phyloP scores from a whole-genome alignment of 2,329 filamentous ascomycete genomes.

The Talaromyces amestolkiae region DNA sequence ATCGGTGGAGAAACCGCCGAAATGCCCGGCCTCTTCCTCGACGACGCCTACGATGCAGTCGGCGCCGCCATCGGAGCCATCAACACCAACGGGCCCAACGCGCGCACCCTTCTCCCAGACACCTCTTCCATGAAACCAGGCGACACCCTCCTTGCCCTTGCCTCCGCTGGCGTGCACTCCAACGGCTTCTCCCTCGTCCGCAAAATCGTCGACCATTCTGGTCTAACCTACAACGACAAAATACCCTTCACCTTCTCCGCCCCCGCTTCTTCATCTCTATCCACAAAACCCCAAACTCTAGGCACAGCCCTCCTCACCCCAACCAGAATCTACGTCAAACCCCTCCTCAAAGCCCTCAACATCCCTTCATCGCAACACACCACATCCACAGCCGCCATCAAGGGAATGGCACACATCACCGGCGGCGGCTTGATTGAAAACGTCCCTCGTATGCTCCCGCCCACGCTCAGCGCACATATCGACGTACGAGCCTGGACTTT shows the following conservation, averaged over 20 bases:
- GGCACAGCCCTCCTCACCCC: conserved; percentile 81
- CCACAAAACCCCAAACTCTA: conserved; percentile 55
- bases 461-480: conserved; percentile 73
- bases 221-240: conserved; percentile 66
- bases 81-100: conserved; percentile 50
- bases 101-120: conserved; percentile 68
- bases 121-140: conserved; percentile 73
- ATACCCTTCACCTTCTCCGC: conserved; percentile 69
- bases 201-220: conserved; percentile 73
- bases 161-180: conserved; percentile 84
- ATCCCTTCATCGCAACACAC: conserved; percentile 21
- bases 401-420: conserved; percentile 95
- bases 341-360: conserved; percentile 65
- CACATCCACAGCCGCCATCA: conserved; percentile 57
- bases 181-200: conserved; percentile 98
- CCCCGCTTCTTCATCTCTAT: conserved; percentile 58
- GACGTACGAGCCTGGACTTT: conserved; percentile 73
- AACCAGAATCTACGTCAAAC: conserved; percentile 89
- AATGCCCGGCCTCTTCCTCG: conserved; percentile 92
- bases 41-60: conserved; percentile 87
- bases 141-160: conserved; percentile 81
- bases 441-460: conserved; percentile 86
- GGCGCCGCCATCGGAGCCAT: conserved; percentile 88
- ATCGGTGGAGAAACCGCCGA: conserved; percentile 98
- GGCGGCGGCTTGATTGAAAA: conserved; percentile 92